These are phyloP conservation scores for Inga oerstediana DNA, from an alignment of 306 rosid genomes.

Conservation along the genomic window DNA sequence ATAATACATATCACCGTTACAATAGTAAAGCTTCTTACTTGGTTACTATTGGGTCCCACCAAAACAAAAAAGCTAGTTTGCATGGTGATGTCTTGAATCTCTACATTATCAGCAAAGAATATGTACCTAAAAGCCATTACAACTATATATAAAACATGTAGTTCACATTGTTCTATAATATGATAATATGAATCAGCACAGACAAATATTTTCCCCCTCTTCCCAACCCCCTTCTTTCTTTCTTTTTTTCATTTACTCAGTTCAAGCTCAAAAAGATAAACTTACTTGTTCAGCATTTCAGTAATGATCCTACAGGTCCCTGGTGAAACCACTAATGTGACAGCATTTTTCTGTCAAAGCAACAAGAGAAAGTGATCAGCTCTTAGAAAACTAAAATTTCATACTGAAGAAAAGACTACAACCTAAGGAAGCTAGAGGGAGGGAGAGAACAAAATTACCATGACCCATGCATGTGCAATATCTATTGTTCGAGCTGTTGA, in stretches of 20 bases:
- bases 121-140: slow-evolving; percentile 65
- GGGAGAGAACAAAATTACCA: slow-evolving; percentile 57
- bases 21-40: slow-evolving; percentile 53
- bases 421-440: not conserved
- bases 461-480: slow-evolving; percentile 89
- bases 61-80: slow-evolving; percentile 81
- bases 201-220: slow-evolving; percentile 8
- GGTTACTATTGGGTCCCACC: slow-evolving; percentile 85
- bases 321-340: slow-evolving; percentile 70
- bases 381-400: slow-evolving; percentile 11
- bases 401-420: slow-evolving; percentile 29
- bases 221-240: not conserved
- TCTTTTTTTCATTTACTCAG: not conserved
- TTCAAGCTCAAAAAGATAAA: slow-evolving; percentile 3
- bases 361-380: slow-evolving; percentile 29
- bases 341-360: slow-evolving; percentile 70
- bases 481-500: slow-evolving; percentile 98
- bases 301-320: slow-evolving; percentile 57
- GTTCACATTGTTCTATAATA: not conserved
- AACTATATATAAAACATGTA: slow-evolving; percentile 21
- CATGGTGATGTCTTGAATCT: slow-evolving; percentile 84
- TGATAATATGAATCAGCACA: slow-evolving; percentile 31
- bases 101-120: slow-evolving; percentile 86
- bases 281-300: slow-evolving; percentile 85
- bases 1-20: slow-evolving; percentile 2